Evolutionary conservation across 2,329 filamentous ascomycete genomes (phyloP), one percentile per base, ranked within the genome.

Genomic region (Aspergillus vadensis): DNA sequence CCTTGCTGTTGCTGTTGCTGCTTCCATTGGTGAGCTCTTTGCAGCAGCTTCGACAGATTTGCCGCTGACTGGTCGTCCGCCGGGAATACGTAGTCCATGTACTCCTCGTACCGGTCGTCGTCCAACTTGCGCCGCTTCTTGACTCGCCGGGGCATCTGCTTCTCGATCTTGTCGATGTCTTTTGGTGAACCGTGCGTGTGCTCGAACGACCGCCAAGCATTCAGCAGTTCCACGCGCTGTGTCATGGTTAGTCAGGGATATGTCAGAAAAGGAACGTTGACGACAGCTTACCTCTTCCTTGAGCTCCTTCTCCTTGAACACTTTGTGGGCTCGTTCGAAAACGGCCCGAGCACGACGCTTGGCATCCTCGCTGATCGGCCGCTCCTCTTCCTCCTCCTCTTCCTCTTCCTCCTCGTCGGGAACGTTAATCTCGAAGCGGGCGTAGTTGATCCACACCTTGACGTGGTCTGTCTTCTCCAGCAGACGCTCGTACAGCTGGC

Each of bases 381-480:
- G 77, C 59, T 84, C 83, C 78, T 84, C 83, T 78, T 85, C 81
- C 3, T 82, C 82, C 9, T 83, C 83, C 21, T 84, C 88, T 44
- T 89, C 86, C 55, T 86, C 86, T 17, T 86, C 86, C 19, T 85
- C 82, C 12, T 82, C 85, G 59, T 96, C 92, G 48, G 92, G 92
- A 0, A 97, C 88, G 74, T 95, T 94, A 80, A 98, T 91, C 78
- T 99, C 95, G 72, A 99, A 98, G 76, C 96, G 91, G n/a, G 95
- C 95, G 79, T 94, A 99, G 76, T 91, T 94, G 77, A 95, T 96
- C 95, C 95, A 99, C 62, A 99, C 95, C 82, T 98, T 99, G 82
- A 97, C 92, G 73, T 99, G 95, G 72, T 95, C 89, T n/a, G 95
- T 97, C 86, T 96, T 97, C 71, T 91, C 83, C 47, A 99, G 84